These are phyloP conservation scores for Aspergillus neoniger DNA, from an alignment of 2,329 filamentous ascomycete species.

Conservation along the genomic window DNA sequence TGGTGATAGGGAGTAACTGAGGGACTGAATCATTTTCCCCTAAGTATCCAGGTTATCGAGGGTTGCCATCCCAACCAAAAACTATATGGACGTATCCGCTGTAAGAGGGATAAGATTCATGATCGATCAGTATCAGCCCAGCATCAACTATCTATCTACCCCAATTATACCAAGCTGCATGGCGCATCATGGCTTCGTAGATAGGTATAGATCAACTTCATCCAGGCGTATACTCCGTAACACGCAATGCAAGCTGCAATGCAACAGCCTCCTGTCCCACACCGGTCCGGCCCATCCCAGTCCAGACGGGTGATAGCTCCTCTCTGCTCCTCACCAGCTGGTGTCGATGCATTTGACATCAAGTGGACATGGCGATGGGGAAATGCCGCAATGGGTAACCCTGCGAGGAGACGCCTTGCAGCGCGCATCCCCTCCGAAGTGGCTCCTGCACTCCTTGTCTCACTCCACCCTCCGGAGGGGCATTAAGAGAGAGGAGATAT, in stretches of 20 bases:
- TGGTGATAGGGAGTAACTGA: background rate
- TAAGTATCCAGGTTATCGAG: background rate
- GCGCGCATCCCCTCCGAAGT: conserved; percentile 12
- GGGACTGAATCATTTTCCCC: background rate
- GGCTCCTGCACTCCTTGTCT: conserved; percentile 15
- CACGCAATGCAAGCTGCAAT: background rate
- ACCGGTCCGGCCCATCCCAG: conserved; percentile 1
- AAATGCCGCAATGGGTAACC: background rate
- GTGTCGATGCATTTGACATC: conserved; percentile 2
- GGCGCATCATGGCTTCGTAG: background rate
- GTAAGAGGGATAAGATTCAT: background rate
- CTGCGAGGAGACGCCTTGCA: conserved; percentile 13
- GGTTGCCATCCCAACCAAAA: background rate
- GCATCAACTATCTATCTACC: background rate
- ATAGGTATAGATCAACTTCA: background rate
- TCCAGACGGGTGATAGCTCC: background rate
- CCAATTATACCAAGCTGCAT: background rate
- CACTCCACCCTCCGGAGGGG: conserved; percentile 3
- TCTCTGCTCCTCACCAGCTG: background rate
- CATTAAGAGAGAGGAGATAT: background rate
- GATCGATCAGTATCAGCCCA: background rate
- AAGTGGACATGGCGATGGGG: background rate
- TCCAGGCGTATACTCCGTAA: background rate
- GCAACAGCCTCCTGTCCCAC: conserved; percentile 4
- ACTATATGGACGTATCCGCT: background rate